Conservation (phyloP, 2,329 filamentous ascomycete genomes). For the Fusarium verrucosum region DNA sequence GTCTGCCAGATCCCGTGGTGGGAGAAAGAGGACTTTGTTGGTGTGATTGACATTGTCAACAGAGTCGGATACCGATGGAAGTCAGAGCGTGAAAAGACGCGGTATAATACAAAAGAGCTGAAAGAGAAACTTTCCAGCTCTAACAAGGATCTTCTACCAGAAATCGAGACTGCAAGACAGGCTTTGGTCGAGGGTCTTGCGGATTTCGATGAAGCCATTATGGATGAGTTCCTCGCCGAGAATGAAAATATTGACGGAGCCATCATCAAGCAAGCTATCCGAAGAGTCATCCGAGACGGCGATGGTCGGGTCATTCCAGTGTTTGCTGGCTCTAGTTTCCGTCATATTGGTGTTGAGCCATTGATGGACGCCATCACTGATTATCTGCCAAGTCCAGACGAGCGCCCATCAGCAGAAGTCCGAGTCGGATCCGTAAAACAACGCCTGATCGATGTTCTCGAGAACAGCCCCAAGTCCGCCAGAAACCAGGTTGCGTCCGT, state of each 20-base stretch:
- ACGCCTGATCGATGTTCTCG: slow-evolving; percentile 51
- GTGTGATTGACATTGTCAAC: slow-evolving; percentile 84
- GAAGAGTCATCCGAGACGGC: slow-evolving; percentile 73
- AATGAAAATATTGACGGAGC: slow-evolving; percentile 76
- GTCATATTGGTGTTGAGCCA: slow-evolving; percentile 93
- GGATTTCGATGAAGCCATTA: slow-evolving; percentile 86
- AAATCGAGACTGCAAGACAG: slow-evolving; percentile 78
- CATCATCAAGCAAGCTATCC: slow-evolving; percentile 77
- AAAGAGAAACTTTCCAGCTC: slow-evolving; percentile 53
- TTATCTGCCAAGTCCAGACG: slow-evolving; percentile 82
- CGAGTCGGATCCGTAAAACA: slow-evolving; percentile 67
- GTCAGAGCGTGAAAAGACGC: slow-evolving; percentile 53
- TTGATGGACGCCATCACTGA: slow-evolving; percentile 89
- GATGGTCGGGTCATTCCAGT: slow-evolving; percentile 82
- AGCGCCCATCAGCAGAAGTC: slow-evolving; percentile 82
- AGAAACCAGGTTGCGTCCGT: slow-evolving; percentile 56
- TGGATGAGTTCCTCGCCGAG: slow-evolving; percentile 83
- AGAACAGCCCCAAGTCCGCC: slow-evolving; percentile 50
- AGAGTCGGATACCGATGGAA: slow-evolving; percentile 79
- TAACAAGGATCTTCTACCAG: slow-evolving; percentile 65
- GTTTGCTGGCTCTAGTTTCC: slow-evolving; percentile 91
- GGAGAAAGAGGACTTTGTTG: slow-evolving; percentile 80
- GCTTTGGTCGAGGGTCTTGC: slow-evolving; percentile 85
- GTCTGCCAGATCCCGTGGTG: slow-evolving; percentile 98
- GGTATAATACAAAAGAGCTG: slow-evolving; percentile 45